phyloP scores from a whole-genome alignment of 176 grass and related monocot genomes.

The Phragmites australis region DNA sequence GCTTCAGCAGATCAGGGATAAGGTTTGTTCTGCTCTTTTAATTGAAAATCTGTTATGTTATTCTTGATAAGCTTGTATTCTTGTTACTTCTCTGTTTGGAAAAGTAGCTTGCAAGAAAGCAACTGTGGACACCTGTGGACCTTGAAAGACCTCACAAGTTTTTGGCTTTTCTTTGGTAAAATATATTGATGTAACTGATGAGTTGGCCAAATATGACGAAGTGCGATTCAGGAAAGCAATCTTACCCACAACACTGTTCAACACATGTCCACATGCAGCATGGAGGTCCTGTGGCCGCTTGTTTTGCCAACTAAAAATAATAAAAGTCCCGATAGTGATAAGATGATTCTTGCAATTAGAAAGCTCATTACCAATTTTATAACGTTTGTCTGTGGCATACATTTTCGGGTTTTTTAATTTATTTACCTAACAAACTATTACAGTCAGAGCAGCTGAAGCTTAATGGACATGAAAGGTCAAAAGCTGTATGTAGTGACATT shows the following conservation, averaged over 20 bases:
- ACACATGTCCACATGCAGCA: not conserved
- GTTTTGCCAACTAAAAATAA: slow-evolving; percentile 21
- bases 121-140: not conserved
- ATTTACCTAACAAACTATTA: slow-evolving; percentile 33
- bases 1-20: slow-evolving; percentile 84
- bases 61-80: slow-evolving; percentile 4
- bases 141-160: not conserved
- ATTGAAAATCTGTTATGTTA: not conserved
- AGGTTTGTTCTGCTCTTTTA: slow-evolving; percentile 54
- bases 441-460: slow-evolving; percentile 63
- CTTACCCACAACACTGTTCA: not conserved
- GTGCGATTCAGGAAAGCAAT: not conserved
- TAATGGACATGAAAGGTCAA: slow-evolving; percentile 63
- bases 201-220: not conserved
- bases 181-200: not conserved
- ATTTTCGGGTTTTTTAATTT: slow-evolving; percentile 16
- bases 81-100: slow-evolving; percentile 7
- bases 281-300: not conserved
- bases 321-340: not conserved
- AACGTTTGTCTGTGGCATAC: not conserved
- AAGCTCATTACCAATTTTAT: slow-evolving; percentile 17
- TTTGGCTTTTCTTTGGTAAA: not conserved
- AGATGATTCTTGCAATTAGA: slow-evolving; percentile 38
- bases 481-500: slow-evolving; percentile 38
- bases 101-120: not conserved